Conservation (phyloP, 306 rosid species). For the Citrullus mucosospermus region DNA sequence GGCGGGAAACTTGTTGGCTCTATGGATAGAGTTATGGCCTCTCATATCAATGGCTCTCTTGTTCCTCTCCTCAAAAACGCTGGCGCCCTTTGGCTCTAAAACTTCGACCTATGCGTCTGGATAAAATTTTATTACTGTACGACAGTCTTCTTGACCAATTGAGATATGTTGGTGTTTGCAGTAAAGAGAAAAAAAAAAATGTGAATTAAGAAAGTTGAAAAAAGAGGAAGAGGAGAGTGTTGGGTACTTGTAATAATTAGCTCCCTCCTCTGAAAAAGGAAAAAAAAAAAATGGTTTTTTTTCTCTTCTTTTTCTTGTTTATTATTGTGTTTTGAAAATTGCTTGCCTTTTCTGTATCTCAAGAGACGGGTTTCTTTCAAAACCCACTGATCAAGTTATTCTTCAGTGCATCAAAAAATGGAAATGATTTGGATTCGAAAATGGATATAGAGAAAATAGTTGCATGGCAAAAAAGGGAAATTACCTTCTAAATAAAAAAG, state of each 20-base stretch:
- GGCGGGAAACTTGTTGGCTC: conserved; percentile 79
- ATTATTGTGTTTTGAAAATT: neutral
- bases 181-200: neutral
- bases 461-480: neutral
- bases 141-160: neutral
- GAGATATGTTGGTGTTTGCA: neutral
- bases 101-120: too few species aligned
- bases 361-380: neutral
- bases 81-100: conserved; percentile 80
- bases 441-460: neutral
- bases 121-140: too few species aligned
- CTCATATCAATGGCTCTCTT: conserved; percentile 71
- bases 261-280: neutral
- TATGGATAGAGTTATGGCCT: conserved; percentile 82
- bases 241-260: neutral
- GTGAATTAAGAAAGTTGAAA: neutral
- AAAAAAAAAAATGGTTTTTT: neutral
- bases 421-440: neutral
- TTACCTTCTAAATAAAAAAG: neutral
- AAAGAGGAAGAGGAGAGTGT: neutral
- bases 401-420: neutral
- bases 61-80: conserved; percentile 90
- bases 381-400: neutral
- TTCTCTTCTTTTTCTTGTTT: too few species aligned
- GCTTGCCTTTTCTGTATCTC: neutral